Evolutionary conservation across 208 protist species (phyloP).

Genomic region (Angomonas ambiguus): DNA sequence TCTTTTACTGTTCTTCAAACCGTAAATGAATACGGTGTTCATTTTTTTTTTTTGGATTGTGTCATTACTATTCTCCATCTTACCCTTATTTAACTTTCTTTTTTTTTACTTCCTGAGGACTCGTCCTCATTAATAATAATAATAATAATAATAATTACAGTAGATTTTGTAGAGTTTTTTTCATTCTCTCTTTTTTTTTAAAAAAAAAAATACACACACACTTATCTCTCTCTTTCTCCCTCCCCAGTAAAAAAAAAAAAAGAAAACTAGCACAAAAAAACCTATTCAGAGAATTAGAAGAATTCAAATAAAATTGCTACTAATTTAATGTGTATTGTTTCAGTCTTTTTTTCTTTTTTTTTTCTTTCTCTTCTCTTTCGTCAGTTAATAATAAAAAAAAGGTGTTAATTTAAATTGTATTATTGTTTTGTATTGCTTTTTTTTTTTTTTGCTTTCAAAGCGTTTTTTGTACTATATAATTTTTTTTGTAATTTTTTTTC

Average conservation of each 20-base stretch:
- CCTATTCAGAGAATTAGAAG: neutral
- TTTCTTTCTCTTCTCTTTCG: neutral
- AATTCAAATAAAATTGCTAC: neutral
- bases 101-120: too few species aligned
- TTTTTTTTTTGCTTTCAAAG: conserved; percentile 11
- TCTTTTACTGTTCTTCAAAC: too few species aligned
- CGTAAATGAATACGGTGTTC: too few species aligned
- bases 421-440: too few species aligned
- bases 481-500: too few species aligned
- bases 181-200: neutral
- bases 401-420: too few species aligned
- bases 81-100: conserved; percentile 6
- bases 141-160: too few species aligned
- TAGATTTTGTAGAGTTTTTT: too few species aligned
- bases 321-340: neutral
- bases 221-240: too few species aligned
- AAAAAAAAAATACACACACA: neutral
- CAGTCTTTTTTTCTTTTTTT: conserved; percentile 2
- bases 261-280: neutral
- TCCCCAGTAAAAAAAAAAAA: too few species aligned
- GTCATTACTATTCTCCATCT: conserved; percentile 13
- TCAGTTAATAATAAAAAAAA: neutral
- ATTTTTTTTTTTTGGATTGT: conserved; percentile 17
- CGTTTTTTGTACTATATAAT: conserved; percentile 4
- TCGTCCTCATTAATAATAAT: too few species aligned